Percentiles rank a stretch among this genome's conserved stretches.
Evolutionary conservation across 2,329 filamentous ascomycete genomes (phyloP).

Genomic region (Paraphoma sp.): DNA sequence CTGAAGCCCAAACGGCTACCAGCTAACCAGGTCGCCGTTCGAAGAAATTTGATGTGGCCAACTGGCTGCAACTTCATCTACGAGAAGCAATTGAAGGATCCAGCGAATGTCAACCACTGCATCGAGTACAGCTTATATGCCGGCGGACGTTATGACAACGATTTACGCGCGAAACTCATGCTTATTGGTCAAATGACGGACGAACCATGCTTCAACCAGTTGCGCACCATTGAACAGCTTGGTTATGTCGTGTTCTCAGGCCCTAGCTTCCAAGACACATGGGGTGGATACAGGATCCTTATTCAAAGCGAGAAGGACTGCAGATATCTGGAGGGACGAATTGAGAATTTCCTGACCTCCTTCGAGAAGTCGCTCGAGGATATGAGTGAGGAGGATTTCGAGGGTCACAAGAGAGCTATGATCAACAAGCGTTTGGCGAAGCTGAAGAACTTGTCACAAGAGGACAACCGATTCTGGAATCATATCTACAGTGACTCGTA

Average conservation of each 20-base stretch:
- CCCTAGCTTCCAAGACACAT: conserved; percentile 74
- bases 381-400: conserved; percentile 86
- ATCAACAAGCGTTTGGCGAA: conserved; percentile 89
- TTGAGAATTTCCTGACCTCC: conserved; percentile 79
- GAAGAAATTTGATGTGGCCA: conserved; percentile 78
- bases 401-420: conserved; percentile 87
- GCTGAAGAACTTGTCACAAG: conserved; percentile 87
- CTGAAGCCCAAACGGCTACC: conserved; percentile 78
- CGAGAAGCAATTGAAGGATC: conserved; percentile 80
- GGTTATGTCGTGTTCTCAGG: conserved; percentile 96
- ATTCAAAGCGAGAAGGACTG: conserved; percentile 91
- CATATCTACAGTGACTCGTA: conserved; percentile 87
- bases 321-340: conserved; percentile 83
- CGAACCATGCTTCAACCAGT: conserved; percentile 91
- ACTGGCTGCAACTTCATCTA: conserved; percentile 84
- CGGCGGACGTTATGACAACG: conserved; percentile 63
- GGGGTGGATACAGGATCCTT: conserved; percentile 80
- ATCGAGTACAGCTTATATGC: conserved; percentile 57
- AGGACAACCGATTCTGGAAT: conserved; percentile 81
- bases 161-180: conserved; percentile 75
- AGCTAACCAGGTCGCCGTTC: conserved; percentile 78
- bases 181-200: conserved; percentile 89
- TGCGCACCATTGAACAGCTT: conserved; percentile 95
- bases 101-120: conserved; percentile 75
- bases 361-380: conserved; percentile 71